Percentiles rank a stretch among this genome's conserved stretches.
phyloP scores from a whole-genome alignment of 306 rosid species.

The Begonia peltatifolia region DNA sequence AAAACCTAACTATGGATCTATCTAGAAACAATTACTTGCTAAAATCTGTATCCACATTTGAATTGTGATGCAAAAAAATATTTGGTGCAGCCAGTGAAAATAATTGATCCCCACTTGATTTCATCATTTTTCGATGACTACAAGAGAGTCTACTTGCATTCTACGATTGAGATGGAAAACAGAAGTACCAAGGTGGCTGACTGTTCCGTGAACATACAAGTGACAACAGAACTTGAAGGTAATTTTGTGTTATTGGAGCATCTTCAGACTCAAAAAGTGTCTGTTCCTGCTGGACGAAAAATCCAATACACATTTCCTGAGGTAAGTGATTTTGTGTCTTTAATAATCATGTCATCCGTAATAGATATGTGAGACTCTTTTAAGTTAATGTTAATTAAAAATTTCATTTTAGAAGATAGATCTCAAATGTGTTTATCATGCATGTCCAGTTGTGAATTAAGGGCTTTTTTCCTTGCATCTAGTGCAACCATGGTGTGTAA shows the following conservation, averaged over 20 bases:
- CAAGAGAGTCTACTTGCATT: slow-evolving; percentile 64
- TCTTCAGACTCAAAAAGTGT: slow-evolving; percentile 47
- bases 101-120: slow-evolving; percentile 90
- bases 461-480: too few species aligned
- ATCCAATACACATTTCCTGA: slow-evolving; percentile 64
- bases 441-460: too few species aligned
- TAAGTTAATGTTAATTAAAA: too few species aligned
- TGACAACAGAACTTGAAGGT: slow-evolving; percentile 55
- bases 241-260: slow-evolving; percentile 55
- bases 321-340: slow-evolving; percentile 18
- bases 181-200: slow-evolving; percentile 51
- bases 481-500: too few species aligned
- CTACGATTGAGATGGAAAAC: slow-evolving; percentile 69
- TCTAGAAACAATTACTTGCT: too few species aligned
- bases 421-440: too few species aligned
- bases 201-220: slow-evolving; percentile 77
- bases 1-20: too few species aligned
- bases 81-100: slow-evolving; percentile 80
- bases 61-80: not conserved
- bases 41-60: too few species aligned
- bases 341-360: too few species aligned
- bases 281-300: slow-evolving; percentile 50
- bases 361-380: too few species aligned
- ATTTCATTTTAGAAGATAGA: too few species aligned
- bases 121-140: slow-evolving; percentile 69